phyloP scores from a whole-genome alignment of 495 filamentous ascomycete genomes.

The Elasticomyces elasticus region DNA sequence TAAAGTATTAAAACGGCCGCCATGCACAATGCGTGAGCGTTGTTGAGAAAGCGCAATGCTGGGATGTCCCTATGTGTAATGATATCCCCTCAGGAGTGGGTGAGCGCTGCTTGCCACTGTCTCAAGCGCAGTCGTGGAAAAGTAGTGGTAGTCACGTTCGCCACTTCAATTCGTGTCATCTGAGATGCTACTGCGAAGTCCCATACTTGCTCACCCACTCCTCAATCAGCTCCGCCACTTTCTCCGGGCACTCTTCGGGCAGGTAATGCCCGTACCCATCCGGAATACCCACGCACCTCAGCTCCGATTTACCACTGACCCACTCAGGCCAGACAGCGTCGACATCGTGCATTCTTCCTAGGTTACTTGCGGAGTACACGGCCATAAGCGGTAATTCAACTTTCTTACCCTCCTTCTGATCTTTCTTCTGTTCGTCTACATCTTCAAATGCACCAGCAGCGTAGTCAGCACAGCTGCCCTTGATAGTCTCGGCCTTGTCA shows the following conservation, averaged over 20 bases:
- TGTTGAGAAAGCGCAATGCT: no score
- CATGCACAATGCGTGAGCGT: no score
- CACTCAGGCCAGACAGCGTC: slow-evolving; percentile 39
- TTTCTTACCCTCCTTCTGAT: slow-evolving; percentile 38
- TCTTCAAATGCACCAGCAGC: slow-evolving; percentile 35
- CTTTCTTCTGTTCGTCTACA: slow-evolving; percentile 34
- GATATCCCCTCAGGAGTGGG: no score
- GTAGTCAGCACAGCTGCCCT: slow-evolving; percentile 39
- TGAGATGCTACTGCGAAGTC: no score
- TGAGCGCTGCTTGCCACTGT: no score
- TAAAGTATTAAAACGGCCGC: no score
- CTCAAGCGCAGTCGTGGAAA: no score
- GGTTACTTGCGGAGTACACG: slow-evolving; percentile 36
- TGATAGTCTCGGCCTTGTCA: slow-evolving; percentile 10
- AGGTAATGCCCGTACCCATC: slow-evolving; percentile 43
- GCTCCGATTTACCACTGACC: slow-evolving; percentile 27
- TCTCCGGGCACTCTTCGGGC: slow-evolving; percentile 41
- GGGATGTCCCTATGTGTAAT: no score
- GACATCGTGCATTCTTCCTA: slow-evolving; percentile 39
- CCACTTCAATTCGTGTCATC: no score
- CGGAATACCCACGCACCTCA: slow-evolving; percentile 27
- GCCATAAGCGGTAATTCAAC: slow-evolving; percentile 34
- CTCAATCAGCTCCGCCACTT: slow-evolving; percentile 22
- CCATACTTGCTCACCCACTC: slow-evolving; percentile 7
- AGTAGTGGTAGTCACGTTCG: no score